Evolutionary conservation across 768 basidiomycete species (phyloP).

Genomic region (Leccinum broughii): DNA sequence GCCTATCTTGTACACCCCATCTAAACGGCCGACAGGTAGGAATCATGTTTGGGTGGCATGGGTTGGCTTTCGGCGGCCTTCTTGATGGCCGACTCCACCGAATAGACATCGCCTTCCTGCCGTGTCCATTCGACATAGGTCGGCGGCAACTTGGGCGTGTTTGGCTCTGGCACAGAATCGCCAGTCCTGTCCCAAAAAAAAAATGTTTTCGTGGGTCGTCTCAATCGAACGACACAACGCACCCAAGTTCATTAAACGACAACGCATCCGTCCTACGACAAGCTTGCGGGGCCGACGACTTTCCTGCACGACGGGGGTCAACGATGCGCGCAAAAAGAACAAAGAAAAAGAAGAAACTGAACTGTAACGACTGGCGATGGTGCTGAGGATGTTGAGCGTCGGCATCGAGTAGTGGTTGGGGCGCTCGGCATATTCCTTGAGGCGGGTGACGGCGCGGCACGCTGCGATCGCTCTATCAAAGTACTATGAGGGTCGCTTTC

Average conservation of each 20-base stretch:
- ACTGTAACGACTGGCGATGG: slow-evolving; percentile 23
- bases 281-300: slow-evolving; percentile 9
- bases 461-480: slow-evolving; percentile 42
- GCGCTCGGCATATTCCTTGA: slow-evolving; percentile 52
- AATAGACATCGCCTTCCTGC: slow-evolving; percentile 3
- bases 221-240: not conserved
- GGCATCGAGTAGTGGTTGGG: slow-evolving; percentile 18
- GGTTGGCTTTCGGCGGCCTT: slow-evolving; percentile 8
- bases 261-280: slow-evolving; percentile 12
- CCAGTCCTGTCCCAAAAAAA: slow-evolving; percentile 7
- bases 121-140: slow-evolving; percentile 17
- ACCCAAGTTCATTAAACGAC: slow-evolving; percentile 24
- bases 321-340: not conserved
- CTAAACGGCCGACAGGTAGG: slow-evolving; percentile 13
- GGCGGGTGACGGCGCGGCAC: slow-evolving; percentile 64
- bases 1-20: not conserved
- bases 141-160: slow-evolving; percentile 19
- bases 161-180: slow-evolving; percentile 9
- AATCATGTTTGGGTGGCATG: not conserved
- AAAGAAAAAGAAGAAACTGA: not conserved
- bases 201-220: not conserved
- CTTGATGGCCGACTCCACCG: slow-evolving; percentile 8
- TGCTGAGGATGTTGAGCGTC: slow-evolving; percentile 25
- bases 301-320: slow-evolving; percentile 11
- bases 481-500: slow-evolving; percentile 4